A percentile compares a stretch with the other conserved stretches of the same genome.
Conservation (phyloP, 768 basidiomycete species). For the Trametes cubensis region DNA sequence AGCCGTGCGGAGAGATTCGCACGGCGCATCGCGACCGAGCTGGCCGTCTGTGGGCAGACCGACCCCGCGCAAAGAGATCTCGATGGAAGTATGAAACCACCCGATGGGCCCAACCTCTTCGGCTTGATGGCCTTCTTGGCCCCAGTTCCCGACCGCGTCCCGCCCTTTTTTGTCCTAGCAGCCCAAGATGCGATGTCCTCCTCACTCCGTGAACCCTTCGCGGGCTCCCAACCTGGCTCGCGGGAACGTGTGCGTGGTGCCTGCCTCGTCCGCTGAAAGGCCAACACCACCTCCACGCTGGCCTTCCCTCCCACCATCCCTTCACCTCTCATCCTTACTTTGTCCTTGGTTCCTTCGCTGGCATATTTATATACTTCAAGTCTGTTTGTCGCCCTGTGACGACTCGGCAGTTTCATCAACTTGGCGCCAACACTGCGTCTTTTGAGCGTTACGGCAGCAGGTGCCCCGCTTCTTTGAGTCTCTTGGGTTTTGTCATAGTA, state of each 20-base stretch:
- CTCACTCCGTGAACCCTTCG: constrained; percentile 1
- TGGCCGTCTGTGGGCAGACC: not conserved
- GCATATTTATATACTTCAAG: too few species aligned
- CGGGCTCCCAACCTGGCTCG: constrained; percentile 3
- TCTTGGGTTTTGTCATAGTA: not conserved
- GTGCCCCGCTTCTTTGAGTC: not conserved
- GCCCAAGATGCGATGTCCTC: constrained; percentile 5
- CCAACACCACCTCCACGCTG: not conserved
- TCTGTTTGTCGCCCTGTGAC: not conserved
- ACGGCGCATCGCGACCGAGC: too few species aligned
- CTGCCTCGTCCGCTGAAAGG: constrained; percentile 8
- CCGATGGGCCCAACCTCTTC: not conserved
- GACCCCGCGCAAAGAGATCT: not conserved
- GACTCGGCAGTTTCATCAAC: not conserved
- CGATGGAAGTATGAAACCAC: constrained; percentile 7
- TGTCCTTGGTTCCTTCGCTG: too few species aligned
- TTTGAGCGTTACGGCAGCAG: too few species aligned
- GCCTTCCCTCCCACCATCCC: not conserved
- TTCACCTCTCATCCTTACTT: not conserved
- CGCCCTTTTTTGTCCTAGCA: constrained; percentile 15
- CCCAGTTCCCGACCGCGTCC: constrained; percentile 8
- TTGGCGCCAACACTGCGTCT: too few species aligned
- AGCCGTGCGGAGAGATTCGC: not conserved
- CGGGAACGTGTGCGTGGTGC: constrained; percentile 10
- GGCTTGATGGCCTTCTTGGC: constrained; percentile 13